Base-by-base conservation (phyloP, 2,329 filamentous ascomycete species). In the Coniochaeta pulveracea region DNA sequence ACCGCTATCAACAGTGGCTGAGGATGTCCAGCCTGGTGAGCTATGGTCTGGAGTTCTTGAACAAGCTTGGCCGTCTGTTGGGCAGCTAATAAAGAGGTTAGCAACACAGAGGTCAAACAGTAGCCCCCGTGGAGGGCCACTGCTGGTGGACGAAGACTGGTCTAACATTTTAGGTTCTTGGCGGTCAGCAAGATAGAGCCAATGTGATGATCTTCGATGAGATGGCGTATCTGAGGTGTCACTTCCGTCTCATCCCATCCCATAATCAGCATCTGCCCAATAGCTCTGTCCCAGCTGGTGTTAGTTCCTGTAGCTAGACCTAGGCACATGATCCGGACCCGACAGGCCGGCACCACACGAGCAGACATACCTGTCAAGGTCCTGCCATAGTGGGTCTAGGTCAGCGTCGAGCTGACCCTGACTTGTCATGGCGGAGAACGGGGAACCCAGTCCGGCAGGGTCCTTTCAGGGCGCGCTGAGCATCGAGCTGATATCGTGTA, bases 41-140 rank as follows among this genome's bases (percentile, higher is more conserved):
- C 91, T 50, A 93, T 89, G 32, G 79, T 86, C 57, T 98, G 91
- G 27, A 98, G 67, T 50, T 96, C 86, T 50, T 91, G 81, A 19
- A 94, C 85, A 26, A 96, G 69, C 49, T 72, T 74, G 26, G 89
- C 88, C 19, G 89, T 88, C 50, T 95, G 83, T 53, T 93, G 79
- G 39, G 88, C 89, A 49, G 88, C 89, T 96, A 54, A n/a, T 47
- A 43, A 43, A 35, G 33, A 10, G 34, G 39, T 41, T 29, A 43
- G 38, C 37, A 30, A n/a, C n/a, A n/a, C n/a, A n/a, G n/a, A n/a
- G n/a, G n/a, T n/a, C n/a, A n/a, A n/a, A n/a, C n/a, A n/a, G n/a
- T n/a, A n/a, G n/a, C n/a, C n/a, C n/a, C n/a, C n/a, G n/a, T n/a
- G n/a, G n/a, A n/a, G n/a, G n/a, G n/a, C n/a, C n/a, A n/a, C n/a